Percentiles rank a stretch among this genome's conserved stretches.
phyloP scores from a whole-genome alignment of 257 asterid genomes.

The Vinca minor region DNA sequence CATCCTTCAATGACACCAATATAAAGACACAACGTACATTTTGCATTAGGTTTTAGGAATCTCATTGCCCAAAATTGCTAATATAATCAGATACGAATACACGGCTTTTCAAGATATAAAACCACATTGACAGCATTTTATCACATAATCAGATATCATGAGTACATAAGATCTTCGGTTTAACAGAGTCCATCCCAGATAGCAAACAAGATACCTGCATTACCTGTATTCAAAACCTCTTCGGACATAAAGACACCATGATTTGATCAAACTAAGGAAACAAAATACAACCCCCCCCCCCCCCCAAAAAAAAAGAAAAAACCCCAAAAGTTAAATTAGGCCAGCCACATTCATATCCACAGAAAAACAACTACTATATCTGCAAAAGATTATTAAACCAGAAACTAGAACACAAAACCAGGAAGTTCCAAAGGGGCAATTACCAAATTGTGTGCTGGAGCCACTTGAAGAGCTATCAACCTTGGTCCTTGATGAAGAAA shows the following conservation, averaged over 20 bases:
- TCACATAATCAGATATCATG: background rate
- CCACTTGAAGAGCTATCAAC: slow-evolving; percentile 58
- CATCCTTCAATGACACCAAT: background rate
- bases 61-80: background rate
- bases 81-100: background rate
- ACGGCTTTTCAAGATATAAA: background rate
- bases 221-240: background rate
- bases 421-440: background rate
- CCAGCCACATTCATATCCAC: background rate
- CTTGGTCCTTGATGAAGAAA: slow-evolving; percentile 55
- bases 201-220: too few relatives aligned
- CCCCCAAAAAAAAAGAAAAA: background rate
- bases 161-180: background rate
- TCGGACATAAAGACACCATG: background rate
- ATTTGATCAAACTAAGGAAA: too few relatives aligned
- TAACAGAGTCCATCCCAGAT: background rate
- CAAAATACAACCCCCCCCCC: background rate
- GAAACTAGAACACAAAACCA: too few relatives aligned
- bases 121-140: background rate
- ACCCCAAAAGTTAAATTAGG: too few relatives aligned
- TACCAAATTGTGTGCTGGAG: slow-evolving; percentile 59
- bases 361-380: too few relatives aligned
- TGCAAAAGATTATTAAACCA: too few relatives aligned
- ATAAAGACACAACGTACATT: background rate
- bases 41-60: background rate